Conservation (phyloP, 75 land plant species). For the Isoetes taiwanensis region DNA sequence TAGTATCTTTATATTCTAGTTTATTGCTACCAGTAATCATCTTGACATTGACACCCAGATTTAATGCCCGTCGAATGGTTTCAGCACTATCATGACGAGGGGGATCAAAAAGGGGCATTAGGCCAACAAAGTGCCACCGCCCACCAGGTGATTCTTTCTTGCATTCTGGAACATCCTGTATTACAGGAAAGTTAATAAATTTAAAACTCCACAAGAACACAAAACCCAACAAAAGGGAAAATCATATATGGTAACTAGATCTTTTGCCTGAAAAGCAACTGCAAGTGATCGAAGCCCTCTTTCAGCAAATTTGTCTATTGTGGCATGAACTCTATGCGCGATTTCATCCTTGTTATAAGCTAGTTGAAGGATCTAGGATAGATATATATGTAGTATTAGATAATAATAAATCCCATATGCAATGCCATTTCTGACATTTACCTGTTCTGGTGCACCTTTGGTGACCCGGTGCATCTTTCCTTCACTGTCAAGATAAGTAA, state of each 20-base stretch:
- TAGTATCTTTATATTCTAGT: not conserved
- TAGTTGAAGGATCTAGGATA: no score
- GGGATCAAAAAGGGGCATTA: conserved; percentile 94
- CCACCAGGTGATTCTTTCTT: conserved; percentile 85
- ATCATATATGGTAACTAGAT: no score
- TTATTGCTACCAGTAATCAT: conserved; percentile 73
- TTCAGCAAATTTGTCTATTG: conserved; percentile 51
- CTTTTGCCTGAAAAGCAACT: conserved; percentile 44
- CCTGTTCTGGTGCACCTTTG: conserved; percentile 99
- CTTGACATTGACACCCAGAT: conserved; percentile 95
- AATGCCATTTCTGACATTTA: not conserved
- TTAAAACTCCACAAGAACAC: not conserved
- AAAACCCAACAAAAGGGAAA: not conserved
- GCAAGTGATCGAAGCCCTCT: conserved; percentile 54
- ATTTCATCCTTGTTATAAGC: conserved; percentile 24
- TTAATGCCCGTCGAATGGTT: conserved; percentile 81
- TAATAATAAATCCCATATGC: not conserved
- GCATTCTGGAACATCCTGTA: conserved; percentile 96
- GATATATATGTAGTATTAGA: not conserved
- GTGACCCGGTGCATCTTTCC: conserved; percentile 89
- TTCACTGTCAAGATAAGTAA: conserved; percentile 61
- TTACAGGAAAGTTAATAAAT: not conserved
- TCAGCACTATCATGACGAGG: conserved; percentile 99
- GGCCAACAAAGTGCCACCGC: conserved; percentile 81
- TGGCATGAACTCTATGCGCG: conserved; percentile 26